These are phyloP conservation scores for Coriolopsis trogii DNA, from an alignment of 1,284 basidiomycete genomes.

Conservation along the genomic window DNA sequence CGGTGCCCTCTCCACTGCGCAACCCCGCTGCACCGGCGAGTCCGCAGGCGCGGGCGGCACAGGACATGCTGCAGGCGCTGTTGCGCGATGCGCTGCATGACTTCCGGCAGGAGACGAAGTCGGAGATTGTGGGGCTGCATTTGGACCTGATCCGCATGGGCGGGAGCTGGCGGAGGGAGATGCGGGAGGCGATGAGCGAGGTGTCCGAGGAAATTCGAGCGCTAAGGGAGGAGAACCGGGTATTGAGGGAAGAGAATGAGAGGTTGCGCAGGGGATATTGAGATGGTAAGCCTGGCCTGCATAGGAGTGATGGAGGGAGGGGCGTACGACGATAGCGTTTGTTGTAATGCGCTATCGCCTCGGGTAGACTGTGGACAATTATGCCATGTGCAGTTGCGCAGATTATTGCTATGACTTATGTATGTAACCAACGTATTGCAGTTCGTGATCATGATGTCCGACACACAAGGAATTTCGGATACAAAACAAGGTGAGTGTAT, in stretches of 20 bases:
- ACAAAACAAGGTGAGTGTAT: too few species aligned
- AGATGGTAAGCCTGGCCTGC: background rate
- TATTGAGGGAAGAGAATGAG: slow-evolving; percentile 70
- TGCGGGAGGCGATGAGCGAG: slow-evolving; percentile 61
- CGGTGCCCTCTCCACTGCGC: slow-evolving; percentile 48
- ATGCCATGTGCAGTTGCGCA: too few species aligned
- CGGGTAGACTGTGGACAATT: too few species aligned
- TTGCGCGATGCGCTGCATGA: slow-evolving; percentile 73
- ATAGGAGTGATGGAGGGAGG: background rate
- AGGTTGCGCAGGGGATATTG: slow-evolving; percentile 56
- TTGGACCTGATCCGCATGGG: slow-evolving; percentile 72
- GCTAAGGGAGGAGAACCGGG: slow-evolving; percentile 45
- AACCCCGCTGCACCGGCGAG: slow-evolving; percentile 30
- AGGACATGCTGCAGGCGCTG: slow-evolving; percentile 63
- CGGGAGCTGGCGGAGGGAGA: slow-evolving; percentile 55
- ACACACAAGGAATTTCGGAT: too few species aligned
- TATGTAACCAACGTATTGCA: too few species aligned
- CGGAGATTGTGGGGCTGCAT: slow-evolving; percentile 72
- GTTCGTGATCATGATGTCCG: too few species aligned
- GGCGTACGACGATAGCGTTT: background rate
- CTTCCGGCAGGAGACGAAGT: slow-evolving; percentile 64
- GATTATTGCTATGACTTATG: too few species aligned
- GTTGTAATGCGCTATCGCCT: too few species aligned
- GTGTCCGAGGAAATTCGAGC: slow-evolving; percentile 55
- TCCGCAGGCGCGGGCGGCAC: slow-evolving; percentile 43